phyloP scores from a whole-genome alignment of 192 early-diverging fungal genomes.

The Coemansia sp. region DNA sequence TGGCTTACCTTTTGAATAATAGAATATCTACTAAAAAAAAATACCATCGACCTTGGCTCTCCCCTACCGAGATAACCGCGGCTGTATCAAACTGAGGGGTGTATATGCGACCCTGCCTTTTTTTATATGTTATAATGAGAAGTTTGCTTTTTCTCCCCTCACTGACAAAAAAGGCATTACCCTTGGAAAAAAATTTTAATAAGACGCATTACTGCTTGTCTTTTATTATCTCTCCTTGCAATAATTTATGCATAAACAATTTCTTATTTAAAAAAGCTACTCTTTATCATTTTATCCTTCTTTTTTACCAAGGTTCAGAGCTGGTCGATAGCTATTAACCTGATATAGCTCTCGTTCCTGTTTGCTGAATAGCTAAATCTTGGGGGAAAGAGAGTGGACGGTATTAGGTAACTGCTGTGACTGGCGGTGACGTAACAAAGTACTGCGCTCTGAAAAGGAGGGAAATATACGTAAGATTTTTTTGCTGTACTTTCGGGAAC shows the following conservation, averaged over 20 bases:
- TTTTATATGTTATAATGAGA: not conserved
- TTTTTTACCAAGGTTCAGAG: constrained; percentile 1
- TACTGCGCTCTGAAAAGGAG: not conserved
- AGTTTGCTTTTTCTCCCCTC: not conserved
- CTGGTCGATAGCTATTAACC: not conserved
- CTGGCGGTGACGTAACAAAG: constrained; percentile 5
- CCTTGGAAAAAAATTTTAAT: not conserved
- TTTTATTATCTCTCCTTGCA: constrained; percentile 9
- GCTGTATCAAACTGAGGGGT: not conserved
- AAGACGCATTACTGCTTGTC: not conserved
- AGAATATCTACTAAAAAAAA: constrained; percentile 3
- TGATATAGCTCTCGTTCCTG: not conserved
- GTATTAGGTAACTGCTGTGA: constrained; percentile 8
- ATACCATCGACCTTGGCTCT: not conserved
- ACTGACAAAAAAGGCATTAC: not conserved
- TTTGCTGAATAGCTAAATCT: not conserved
- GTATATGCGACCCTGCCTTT: constrained; percentile 5
- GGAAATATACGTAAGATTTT: not conserved
- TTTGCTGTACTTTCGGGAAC: not conserved
- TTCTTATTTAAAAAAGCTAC: no score
- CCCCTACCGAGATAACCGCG: not conserved
- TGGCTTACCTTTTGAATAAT: not conserved
- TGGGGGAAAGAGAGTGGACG: not conserved
- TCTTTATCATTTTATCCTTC: not conserved
- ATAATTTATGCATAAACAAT: not conserved